Conservation (phyloP, 106 monocot species). For the Dendrobium catenatum region DNA sequence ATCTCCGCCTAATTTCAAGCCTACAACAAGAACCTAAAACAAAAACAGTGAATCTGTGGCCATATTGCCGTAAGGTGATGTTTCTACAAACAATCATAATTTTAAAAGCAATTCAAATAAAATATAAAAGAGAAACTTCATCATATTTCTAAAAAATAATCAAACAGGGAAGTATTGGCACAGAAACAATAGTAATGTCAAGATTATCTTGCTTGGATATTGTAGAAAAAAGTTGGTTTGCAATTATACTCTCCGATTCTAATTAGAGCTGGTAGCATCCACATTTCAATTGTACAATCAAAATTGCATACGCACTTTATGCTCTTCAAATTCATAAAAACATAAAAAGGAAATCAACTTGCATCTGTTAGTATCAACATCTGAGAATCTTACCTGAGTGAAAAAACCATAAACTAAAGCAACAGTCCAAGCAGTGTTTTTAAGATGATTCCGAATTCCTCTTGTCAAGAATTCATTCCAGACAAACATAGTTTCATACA, state of each 20-base stretch:
- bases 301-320: not conserved
- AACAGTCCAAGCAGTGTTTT: conserved; percentile 83
- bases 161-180: not conserved
- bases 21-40: not conserved
- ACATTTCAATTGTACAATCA: not conserved
- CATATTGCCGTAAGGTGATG: not conserved
- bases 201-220: not conserved
- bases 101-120: not conserved
- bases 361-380: not conserved
- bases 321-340: not conserved
- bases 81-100: not conserved
- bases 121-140: not conserved
- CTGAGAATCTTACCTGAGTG: conserved; percentile 54
- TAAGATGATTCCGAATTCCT: conserved; percentile 59
- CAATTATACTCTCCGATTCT: not conserved
- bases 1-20: not conserved
- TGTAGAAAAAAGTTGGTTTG: not conserved
- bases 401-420: conserved; percentile 95
- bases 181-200: not conserved
- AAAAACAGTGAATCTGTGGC: not conserved
- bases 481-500: conserved; percentile 93
- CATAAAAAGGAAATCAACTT: not conserved
- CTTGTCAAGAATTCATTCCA: conserved; percentile 95
- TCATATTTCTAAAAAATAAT: not conserved
- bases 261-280: not conserved